Conservation (phyloP, 1,139 yeast species). For the Pichia sp. region DNA sequence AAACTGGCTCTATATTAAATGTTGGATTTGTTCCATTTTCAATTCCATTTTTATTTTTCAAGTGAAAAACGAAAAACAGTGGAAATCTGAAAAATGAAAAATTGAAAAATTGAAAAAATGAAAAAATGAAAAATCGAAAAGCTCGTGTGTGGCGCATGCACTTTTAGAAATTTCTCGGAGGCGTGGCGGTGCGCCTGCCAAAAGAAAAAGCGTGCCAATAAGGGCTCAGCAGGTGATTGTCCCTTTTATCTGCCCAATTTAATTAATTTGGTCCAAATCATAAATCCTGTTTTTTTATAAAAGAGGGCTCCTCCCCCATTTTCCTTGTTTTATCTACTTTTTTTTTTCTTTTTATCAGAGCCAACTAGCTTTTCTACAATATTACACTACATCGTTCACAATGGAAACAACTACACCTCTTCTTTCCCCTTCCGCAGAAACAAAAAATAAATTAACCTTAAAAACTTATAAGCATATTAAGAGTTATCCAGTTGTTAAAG, state of each 20-base stretch:
- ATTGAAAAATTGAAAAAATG: too few species aligned
- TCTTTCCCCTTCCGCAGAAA: neutral
- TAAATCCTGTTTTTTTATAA: neutral
- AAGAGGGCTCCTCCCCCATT: neutral
- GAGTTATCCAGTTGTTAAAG: constrained; percentile 5
- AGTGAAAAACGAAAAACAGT: neutral
- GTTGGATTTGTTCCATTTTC: neutral
- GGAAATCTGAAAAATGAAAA: neutral
- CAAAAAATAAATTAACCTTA: neutral
- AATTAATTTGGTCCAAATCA: neutral
- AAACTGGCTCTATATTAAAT: neutral
- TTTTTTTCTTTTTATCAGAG: neutral
- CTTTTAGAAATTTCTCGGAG: too few species aligned
- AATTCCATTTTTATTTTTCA: neutral
- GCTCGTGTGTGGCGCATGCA: neutral
- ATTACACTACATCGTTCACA: neutral
- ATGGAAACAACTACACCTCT: neutral
- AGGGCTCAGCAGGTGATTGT: neutral
- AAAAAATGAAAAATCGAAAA: too few species aligned
- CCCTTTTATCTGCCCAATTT: neutral
- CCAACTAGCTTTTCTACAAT: neutral
- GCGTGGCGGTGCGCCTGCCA: neutral
- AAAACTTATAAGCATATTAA: neutral
- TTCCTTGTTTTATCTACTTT: neutral
- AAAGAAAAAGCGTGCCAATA: neutral